Conservation (phyloP, 164 flowering plant genomes). For the Sextonia rubra region DNA sequence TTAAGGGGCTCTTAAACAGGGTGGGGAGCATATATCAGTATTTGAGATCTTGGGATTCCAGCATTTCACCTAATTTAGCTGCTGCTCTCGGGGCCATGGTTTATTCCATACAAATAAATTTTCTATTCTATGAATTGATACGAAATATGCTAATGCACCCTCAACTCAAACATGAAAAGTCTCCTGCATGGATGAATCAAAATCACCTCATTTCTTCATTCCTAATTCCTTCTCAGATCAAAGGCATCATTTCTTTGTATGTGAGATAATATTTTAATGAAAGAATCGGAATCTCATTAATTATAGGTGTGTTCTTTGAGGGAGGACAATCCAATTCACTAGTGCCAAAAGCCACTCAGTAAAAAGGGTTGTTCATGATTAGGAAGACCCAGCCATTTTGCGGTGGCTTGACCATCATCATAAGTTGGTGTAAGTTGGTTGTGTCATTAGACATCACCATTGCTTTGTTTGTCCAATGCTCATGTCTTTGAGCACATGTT, state of each 20-base stretch:
- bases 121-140: too few relatives aligned
- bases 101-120: too few relatives aligned
- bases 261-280: too few relatives aligned
- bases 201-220: too few relatives aligned
- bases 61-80: not conserved
- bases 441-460: not conserved
- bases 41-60: not conserved
- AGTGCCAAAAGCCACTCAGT: not conserved
- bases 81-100: not conserved
- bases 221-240: too few relatives aligned
- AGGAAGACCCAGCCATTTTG: not conserved
- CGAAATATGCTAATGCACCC: too few relatives aligned
- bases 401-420: conserved; percentile 1
- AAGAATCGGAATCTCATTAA: too few relatives aligned
- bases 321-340: not conserved
- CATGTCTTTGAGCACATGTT: not conserved
- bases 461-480: not conserved
- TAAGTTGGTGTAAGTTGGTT: not conserved
- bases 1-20: not conserved
- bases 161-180: too few relatives aligned
- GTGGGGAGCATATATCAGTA: not conserved
- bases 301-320: not conserved
- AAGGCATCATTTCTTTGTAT: too few relatives aligned
- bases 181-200: too few relatives aligned
- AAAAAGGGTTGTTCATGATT: not conserved